Base-by-base conservation (phyloP, 108 stramenopile species). In the Nitzschia sp. region DNA sequence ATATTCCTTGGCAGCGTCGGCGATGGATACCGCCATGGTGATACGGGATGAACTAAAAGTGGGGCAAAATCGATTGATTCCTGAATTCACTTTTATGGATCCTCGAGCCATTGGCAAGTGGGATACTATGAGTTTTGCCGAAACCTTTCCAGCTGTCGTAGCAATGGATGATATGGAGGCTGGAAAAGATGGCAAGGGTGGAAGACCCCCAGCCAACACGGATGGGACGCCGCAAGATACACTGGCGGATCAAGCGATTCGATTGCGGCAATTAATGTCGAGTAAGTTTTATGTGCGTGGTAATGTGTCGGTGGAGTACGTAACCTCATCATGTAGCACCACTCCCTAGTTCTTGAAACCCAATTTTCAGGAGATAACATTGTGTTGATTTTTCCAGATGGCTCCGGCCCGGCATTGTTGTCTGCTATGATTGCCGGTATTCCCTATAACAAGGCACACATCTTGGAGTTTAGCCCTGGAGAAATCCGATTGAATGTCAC, bases 141-240 rank as follows among this genome's bases (percentile, higher is more conserved):
- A 34, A 28, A 87, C 86, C 0, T 46, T 70, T 54, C 76, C 76
- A 23, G 91, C 92, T 6, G 75, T 93, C 0, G 84, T 83, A 80
- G 91, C 91, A 0, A 57, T 92, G 78, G 91, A 92, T 64, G 76
- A 38, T 0, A 55, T 67, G 18, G 91, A 92, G 66, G 86, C 88
- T 1, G 86, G 86, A 5, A 48, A 42, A 9, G 71, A 83, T 46
- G 88, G 88, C 0, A 62, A 38, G 29, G 81, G 80, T 15, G 93
- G 78, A 21, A 35, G 76, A 25, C 79, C 79, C 15, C 92, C 92
- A 23, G 70, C 88, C 0, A 91, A 94, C 54, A 83, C 83, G 45
- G 93, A 94, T 68, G 85, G 93, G 1, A 94, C 90, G 2, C 93
- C 93, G 6, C 67, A 85, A 4, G 93, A 94, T 64, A 89, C 83